Base-by-base conservation (phyloP, 495 filamentous ascomycete genomes). In the Penicillium lagena region DNA sequence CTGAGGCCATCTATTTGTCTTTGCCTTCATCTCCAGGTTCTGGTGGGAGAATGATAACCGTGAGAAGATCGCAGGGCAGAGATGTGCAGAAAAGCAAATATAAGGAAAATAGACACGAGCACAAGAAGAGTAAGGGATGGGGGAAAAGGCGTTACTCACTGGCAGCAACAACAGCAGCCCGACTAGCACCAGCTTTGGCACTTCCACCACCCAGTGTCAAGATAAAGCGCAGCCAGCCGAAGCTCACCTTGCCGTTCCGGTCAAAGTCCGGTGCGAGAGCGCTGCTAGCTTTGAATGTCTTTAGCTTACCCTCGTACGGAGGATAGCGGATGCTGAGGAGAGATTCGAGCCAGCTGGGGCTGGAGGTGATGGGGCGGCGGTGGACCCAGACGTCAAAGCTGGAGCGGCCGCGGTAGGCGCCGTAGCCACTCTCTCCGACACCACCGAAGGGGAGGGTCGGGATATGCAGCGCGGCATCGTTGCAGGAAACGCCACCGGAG, bases 341-440 rank as follows among this genome's bases (percentile, higher is more conserved):
- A 11, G 70, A 62, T 54, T 96, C 90, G 52, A 89, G 74, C 90
- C 90, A 96, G 48, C 66, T 55, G 7, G 90, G 90, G 31, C 85
- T 90, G 47, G 72, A 79, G 39, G 82, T 83, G 45, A 95, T 70
- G 46, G 80, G 78, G 42, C 90, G 82, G 15, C 81, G 75, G 68
- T 96, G 86, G 30, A 68, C 82, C 71, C 95, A 98, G 60, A 73
- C 76, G 52, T 96, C 89, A 69, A 94, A 95, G 39, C 80, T 84
- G 38, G 85, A 73, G 60, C 80, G 79, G 47, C 93, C 93, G 54
- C 87, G 81, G 71, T 96, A 96, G 9, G 80, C 73, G 41, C 93
- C 93, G 53, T 77, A 74, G 44, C 93, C 91, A 46, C 81, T 87
- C 52, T 87, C 80, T 45, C 93, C 93, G 29, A 98, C 86, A 56